phyloP scores from a whole-genome alignment of 345 rosid species.

The Arabidopsis suecica region DNA sequence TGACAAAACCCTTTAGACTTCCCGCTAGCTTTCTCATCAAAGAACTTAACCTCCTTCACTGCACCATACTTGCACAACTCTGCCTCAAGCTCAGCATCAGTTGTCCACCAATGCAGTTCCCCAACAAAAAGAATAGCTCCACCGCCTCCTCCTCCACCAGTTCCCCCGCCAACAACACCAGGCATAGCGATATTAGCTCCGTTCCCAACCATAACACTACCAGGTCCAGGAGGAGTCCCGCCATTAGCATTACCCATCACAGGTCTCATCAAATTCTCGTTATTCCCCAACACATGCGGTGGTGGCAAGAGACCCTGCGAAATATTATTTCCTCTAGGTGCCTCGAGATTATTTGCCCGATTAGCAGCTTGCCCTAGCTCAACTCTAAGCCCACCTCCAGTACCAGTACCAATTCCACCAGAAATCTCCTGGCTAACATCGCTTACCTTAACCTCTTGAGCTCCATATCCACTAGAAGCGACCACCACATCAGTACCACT shows the following conservation, averaged over 20 bases:
- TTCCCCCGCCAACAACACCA: conserved; percentile 37
- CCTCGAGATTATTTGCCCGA: conserved; percentile 48
- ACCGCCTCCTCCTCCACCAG: conserved; percentile 50
- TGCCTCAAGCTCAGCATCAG: conserved; percentile 78
- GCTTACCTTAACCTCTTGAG: conserved; percentile 51
- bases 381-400: conserved; percentile 66
- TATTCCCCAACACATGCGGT: conserved; percentile 32
- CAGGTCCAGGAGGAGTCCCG: conserved; percentile 49
- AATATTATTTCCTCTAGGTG: conserved; percentile 45
- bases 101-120: conserved; percentile 95
- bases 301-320: conserved; percentile 48
- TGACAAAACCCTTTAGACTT: conserved; percentile 89
- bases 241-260: conserved; percentile 43
- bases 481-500: conserved; percentile 39
- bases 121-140: conserved; percentile 78
- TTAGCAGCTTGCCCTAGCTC: conserved; percentile 57
- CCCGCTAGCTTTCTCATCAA: conserved; percentile 89
- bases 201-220: conserved; percentile 45
- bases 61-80: conserved; percentile 69
- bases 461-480: conserved; percentile 47
- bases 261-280: conserved; percentile 53
- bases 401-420: conserved; percentile 38
- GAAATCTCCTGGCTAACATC: conserved; percentile 48
- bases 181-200: conserved; percentile 43
- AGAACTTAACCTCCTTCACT: conserved; percentile 85